Evolutionary conservation across 441 rosid genomes (phyloP).

Genomic region (Populus hybrid): DNA sequence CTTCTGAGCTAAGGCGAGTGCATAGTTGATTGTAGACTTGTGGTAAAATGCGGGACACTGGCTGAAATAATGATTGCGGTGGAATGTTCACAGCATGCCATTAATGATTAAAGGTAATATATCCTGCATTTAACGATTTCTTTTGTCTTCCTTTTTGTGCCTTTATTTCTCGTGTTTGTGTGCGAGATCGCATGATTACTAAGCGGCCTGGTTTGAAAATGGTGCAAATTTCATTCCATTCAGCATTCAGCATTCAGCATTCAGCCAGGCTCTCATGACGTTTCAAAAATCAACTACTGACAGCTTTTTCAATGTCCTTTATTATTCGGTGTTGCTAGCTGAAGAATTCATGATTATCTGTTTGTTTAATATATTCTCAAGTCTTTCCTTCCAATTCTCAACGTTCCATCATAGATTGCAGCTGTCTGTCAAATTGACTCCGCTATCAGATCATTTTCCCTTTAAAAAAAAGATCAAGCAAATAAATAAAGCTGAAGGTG

Average conservation of each 20-base stretch:
- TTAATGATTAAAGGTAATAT: constrained; percentile 5
- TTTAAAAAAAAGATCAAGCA: not conserved
- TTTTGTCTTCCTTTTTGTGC: not conserved
- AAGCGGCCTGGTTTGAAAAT: not conserved
- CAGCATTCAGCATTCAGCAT: no score
- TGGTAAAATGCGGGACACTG: not conserved
- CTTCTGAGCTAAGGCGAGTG: not conserved
- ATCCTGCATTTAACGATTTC: not conserved
- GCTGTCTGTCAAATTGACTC: not conserved
- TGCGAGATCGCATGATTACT: not conserved
- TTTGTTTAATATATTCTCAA: not conserved
- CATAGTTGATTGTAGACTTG: not conserved
- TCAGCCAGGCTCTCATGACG: not conserved
- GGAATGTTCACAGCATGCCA: not conserved
- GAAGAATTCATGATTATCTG: not conserved
- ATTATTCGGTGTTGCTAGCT: not conserved
- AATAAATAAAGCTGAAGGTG: not conserved
- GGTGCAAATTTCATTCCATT: not conserved
- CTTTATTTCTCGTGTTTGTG: not conserved
- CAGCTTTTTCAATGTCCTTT: not conserved
- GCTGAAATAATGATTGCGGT: not conserved
- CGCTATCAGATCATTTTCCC: not conserved
- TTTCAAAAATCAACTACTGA: no score
- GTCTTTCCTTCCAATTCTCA: not conserved
- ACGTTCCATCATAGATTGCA: not conserved